Base-by-base conservation (phyloP, 176 grass and related monocot genomes). In the Ampelocalamus luodianensis region DNA sequence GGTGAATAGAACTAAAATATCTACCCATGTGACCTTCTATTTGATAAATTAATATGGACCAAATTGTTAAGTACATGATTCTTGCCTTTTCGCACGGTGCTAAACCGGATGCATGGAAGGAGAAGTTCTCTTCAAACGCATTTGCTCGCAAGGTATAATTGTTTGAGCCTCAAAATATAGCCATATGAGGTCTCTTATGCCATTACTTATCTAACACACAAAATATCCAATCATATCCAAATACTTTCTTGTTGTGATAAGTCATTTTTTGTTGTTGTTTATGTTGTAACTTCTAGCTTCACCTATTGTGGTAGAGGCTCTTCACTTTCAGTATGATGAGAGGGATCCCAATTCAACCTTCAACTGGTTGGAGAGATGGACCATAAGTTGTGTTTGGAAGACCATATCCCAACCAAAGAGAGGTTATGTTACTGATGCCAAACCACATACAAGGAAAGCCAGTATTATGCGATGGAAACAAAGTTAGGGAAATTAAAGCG, bases 361-460 rank as follows among this genome's bases (percentile, higher is more conserved):
- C 74, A 94, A 76, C 49, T 99, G 97, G 97, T 81, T 96, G 77
- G 86, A 95, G 71, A 83, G 91, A 76, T 99, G 97, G 97, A 99
- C 92, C 12, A 76, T 82, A 55, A 72, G 71, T 64, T 54, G 27
- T 82, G 80, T 92, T 23, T 96, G 93, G 90, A 91, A 89, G 71
- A 87, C 82, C 63, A 76, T 82, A 80, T 77, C 49, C 32, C 90
- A 84, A 77, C 82, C 88, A 69, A 99, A 89, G 71, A 94, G 86
- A 85, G 36, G 46, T 85, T 73, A 39, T 85, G 36, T 82, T 11
- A 0, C 76, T 82, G 92, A 94, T 91, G 82, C 87, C 45, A 98
- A 95, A 70, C 81, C 83, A 5, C 89, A 87, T 13, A 37, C 80
- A 68, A 92, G 58, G 54, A 94, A 77, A 72, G 76, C 82, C 34